Evolutionary conservation across 2,329 filamentous ascomycete species (phyloP).

Genomic region (Coniochaeta prunicola): DNA sequence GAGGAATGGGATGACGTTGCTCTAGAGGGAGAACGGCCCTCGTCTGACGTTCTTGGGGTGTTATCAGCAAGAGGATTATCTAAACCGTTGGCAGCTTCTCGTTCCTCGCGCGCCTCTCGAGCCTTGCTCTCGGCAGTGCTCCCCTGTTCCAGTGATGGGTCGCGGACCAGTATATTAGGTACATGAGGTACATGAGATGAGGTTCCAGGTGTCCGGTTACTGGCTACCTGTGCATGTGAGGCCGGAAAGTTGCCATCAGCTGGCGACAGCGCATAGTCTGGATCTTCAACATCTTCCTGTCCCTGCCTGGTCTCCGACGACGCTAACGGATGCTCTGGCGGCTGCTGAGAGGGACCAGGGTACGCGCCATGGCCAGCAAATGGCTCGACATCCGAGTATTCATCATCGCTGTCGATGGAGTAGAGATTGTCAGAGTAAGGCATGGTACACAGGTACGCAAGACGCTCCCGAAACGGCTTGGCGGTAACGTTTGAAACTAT

Average conservation of each 20-base stretch:
- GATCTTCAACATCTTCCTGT: constrained; percentile 8
- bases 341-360: not conserved
- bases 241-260: constrained; percentile 42
- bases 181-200: constrained; percentile 33
- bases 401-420: constrained; percentile 26
- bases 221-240: constrained; percentile 5
- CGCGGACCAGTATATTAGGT: constrained; percentile 40
- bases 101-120: constrained; percentile 35
- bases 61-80: constrained; percentile 7
- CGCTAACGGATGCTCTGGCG: not conserved
- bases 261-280: constrained; percentile 32
- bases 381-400: constrained; percentile 15
- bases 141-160: constrained; percentile 34
- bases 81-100: constrained; percentile 8
- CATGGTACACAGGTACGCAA: constrained; percentile 25
- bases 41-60: constrained; percentile 6
- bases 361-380: constrained; percentile 7
- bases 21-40: constrained; percentile 2
- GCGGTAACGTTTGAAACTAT: constrained; percentile 9
- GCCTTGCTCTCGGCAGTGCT: constrained; percentile 32
- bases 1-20: not conserved
- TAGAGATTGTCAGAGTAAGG: constrained; percentile 43
- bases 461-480: constrained; percentile 1
- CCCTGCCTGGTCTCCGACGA: not conserved
- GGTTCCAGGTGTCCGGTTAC: constrained; percentile 4